phyloP scores from a whole-genome alignment of 306 rosid species.

The apple (Malus domestica) region DNA sequence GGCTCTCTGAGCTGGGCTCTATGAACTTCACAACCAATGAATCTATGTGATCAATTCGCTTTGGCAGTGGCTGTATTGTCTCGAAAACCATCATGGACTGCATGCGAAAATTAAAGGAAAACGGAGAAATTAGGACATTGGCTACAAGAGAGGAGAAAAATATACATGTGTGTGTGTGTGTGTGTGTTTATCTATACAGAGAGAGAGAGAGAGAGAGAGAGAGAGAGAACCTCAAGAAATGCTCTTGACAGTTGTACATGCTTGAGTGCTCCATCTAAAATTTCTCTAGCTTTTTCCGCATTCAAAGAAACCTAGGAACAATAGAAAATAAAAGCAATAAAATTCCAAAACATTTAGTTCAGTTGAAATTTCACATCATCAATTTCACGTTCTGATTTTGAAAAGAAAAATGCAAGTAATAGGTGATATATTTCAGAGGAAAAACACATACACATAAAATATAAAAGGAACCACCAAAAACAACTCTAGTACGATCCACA shows the following conservation, averaged over 20 bases:
- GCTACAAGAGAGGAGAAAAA: not conserved
- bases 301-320: conserved; percentile 64
- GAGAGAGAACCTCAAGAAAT: conserved; percentile 59
- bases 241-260: conserved; percentile 65
- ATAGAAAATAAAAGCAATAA: not conserved
- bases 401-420: not conserved
- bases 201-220: not conserved
- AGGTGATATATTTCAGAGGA: not conserved
- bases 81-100: conserved; percentile 94
- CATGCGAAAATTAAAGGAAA: conserved; percentile 15
- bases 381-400: not conserved
- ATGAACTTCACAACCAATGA: conserved; percentile 69
- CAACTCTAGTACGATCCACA: not conserved
- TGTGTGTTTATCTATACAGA: not conserved
- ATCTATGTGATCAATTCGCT: conserved; percentile 64
- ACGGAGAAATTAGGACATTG: not conserved
- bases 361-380: not conserved
- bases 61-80: conserved; percentile 67
- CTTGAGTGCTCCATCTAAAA: conserved; percentile 71
- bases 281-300: conserved; percentile 73
- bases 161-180: not conserved
- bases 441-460: not conserved
- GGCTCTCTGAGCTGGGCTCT: conserved; percentile 57
- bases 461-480: not conserved
- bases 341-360: not conserved